Base-by-base conservation (phyloP, 257 asterid genomes). In the Lycium barbarum region DNA sequence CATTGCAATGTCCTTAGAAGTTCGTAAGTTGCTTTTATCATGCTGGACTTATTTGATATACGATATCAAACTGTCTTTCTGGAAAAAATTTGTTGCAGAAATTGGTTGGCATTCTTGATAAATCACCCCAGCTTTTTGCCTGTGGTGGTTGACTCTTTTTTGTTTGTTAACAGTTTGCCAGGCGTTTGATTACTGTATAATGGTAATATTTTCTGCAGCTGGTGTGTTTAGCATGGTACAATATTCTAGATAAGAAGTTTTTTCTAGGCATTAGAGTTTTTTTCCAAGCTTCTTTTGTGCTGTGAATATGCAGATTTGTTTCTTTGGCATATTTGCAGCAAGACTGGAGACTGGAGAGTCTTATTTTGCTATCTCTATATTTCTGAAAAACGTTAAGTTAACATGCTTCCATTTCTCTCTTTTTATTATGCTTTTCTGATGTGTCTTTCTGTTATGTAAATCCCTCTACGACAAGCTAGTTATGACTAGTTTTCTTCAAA, bases 61-160 rank as follows among this genome's bases (percentile, higher is more conserved):
- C 20, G 20, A 68, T 68, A 67, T 68, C 76, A 70, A 70, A 1
- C 54, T 8, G 54, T 70, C 79, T 33, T 8, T 68, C 53, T 70
- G 79, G 33, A 70, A 38, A 17, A 40, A 53, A 40, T 4, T 70
- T 40, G 35, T 70, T 5, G 79, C 79, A 38, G 79, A 40, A 9
- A 74, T 74, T 74, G 43, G 22, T 74, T 49, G 81, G 4, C 7
- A 22, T 74, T 74, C 81, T 49, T 49, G 81, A 74, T 22, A 74
- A 73, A 26, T 74, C 62, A 49, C 20, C 10, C 43, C 13, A 22
- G 54, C 13, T 74, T 49, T 51, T 74, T 13, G 62, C 12, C 45
- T 49, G 81, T 74, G 81, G 57, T 22, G 81, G 61, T 49, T 49
- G 80, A 18, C 80, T n/a, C 36, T 26, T 74, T 49, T 49, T 74